Evolutionary conservation across 257 asterid genomes (phyloP).

Genomic region (Rauvolfia tetraphylla): DNA sequence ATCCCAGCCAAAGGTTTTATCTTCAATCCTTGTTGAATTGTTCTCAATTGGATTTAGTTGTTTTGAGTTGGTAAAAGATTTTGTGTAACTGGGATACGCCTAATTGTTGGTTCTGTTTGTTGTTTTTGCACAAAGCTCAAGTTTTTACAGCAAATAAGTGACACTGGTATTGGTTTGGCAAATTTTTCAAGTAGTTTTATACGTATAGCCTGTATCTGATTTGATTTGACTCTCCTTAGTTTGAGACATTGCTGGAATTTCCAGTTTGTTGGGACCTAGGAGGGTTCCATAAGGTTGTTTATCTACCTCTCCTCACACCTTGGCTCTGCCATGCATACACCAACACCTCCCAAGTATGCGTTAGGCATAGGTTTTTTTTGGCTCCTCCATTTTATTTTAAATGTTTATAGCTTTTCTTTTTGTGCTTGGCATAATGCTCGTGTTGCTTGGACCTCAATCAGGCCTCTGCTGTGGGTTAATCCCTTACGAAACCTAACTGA

Average conservation of each 20-base stretch:
- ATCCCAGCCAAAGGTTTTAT: conserved; percentile 71
- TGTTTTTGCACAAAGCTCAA: conserved; percentile 10
- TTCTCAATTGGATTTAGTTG: neutral
- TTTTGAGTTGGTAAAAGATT: neutral
- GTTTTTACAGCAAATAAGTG: neutral
- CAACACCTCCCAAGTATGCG: conserved; percentile 3
- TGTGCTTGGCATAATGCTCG: neutral
- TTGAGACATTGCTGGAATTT: neutral
- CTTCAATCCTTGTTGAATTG: neutral
- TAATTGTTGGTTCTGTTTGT: conserved; percentile 2
- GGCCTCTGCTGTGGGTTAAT: neutral
- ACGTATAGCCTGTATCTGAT: neutral
- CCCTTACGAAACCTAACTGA: neutral
- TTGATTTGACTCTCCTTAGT: conserved; percentile 2
- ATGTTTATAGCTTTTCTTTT: neutral
- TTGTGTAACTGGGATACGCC: neutral
- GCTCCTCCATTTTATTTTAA: neutral
- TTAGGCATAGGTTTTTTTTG: neutral
- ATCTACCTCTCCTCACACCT: neutral
- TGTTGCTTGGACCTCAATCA: neutral
- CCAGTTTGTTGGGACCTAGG: neutral
- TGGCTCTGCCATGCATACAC: neutral
- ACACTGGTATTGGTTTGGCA: neutral
- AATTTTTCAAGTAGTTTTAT: neutral
- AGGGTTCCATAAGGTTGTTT: neutral